Percentiles rank a stretch among this genome's conserved stretches.
phyloP scores from a whole-genome alignment of 345 rosid species.

The Raphanus sativus region DNA sequence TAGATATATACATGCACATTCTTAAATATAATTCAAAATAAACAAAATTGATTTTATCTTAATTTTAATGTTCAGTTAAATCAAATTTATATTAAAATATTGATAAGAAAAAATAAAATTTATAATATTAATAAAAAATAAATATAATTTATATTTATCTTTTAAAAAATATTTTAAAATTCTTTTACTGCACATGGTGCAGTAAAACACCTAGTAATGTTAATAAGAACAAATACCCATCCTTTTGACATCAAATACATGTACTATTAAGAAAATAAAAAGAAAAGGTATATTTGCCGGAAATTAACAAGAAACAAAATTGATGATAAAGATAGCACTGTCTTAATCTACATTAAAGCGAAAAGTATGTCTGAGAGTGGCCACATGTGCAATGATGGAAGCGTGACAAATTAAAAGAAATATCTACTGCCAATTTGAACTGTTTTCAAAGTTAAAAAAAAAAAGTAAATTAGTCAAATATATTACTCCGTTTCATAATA shows the following conservation, averaged over 20 bases:
- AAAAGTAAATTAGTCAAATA: conserved; percentile 23
- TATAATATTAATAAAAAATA: no score
- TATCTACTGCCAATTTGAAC: not conserved
- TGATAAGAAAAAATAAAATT: no score
- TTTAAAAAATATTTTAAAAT: no score
- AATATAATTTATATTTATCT: no score
- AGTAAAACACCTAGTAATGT: no score
- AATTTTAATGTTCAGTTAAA: no score
- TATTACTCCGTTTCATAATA: no score
- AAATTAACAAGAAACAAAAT: conserved; percentile 29
- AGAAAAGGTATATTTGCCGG: not conserved
- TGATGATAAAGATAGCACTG: conserved; percentile 27
- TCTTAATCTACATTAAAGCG: conserved; percentile 37
- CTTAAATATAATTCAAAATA: no score
- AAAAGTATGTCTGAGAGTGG: conserved; percentile 38
- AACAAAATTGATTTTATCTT: no score
- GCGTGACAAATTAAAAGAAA: conserved; percentile 16
- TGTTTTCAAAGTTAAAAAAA: conserved; percentile 9
- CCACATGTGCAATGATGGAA: conserved; percentile 44
- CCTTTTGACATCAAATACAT: not conserved
- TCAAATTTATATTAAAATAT: no score
- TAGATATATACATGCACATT: no score
- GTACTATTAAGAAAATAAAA: not conserved
- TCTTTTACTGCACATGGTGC: no score
- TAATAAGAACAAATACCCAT: not conserved